A percentile compares a stretch with the other conserved stretches of the same genome.
These are phyloP conservation scores for Prunus dulcis DNA, from an alignment of 306 rosid species.

Conservation along the genomic window DNA sequence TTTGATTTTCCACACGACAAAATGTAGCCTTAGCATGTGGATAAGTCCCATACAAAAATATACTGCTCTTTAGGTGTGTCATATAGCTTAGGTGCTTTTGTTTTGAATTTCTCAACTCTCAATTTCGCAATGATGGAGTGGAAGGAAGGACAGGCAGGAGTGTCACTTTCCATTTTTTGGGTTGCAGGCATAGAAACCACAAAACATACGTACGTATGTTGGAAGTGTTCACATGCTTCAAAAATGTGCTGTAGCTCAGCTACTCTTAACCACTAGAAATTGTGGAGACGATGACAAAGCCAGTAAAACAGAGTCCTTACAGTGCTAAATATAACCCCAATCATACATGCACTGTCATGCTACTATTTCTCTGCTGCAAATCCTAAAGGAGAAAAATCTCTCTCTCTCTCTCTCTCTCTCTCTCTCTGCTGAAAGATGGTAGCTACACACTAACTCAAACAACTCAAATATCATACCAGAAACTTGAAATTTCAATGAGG, in stretches of 20 bases:
- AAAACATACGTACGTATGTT: conserved; percentile 14
- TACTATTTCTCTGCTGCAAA: not conserved
- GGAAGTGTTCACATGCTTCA: conserved; percentile 16
- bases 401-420: not conserved
- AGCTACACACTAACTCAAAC: conserved; percentile 13
- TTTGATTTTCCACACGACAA: not conserved
- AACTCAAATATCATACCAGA: not conserved
- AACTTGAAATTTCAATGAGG: not conserved
- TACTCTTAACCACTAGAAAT: conserved; percentile 27
- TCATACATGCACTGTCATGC: conserved; percentile 15
- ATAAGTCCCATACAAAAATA: too few species aligned
- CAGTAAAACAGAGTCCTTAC: not conserved
- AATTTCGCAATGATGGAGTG: not conserved
- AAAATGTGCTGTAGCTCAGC: not conserved
- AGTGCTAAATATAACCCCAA: conserved; percentile 13
- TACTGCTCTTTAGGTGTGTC: not conserved
- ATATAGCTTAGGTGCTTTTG: not conserved
- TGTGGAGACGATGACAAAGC: conserved; percentile 30
- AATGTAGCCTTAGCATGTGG: too few species aligned
- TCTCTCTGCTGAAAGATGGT: conserved; percentile 44
- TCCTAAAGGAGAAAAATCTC: not conserved
- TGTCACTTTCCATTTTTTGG: conserved; percentile 28
- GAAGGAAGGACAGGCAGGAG: conserved; percentile 12
- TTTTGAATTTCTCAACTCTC: not conserved
- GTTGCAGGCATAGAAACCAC: conserved; percentile 32